phyloP scores from a whole-genome alignment of 257 asterid species.

The Solanum habrochaites region DNA sequence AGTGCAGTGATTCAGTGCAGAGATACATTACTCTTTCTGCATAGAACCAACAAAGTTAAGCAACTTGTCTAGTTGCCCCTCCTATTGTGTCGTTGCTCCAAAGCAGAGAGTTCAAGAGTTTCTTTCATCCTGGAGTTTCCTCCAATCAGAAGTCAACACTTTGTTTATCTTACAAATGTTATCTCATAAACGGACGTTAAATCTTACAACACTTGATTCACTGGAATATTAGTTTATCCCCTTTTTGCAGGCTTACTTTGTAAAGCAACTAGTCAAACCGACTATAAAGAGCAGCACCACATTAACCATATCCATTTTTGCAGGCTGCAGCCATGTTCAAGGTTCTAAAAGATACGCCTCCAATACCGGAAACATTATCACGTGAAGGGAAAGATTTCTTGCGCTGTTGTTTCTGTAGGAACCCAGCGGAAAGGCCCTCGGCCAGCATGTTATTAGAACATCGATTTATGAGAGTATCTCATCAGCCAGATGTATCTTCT shows the following conservation, averaged over 20 bases:
- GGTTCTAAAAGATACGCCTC: constrained; percentile 68
- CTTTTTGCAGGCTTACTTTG: not conserved
- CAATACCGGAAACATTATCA: constrained; percentile 68
- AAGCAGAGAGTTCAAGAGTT: not conserved
- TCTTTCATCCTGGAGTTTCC: not conserved
- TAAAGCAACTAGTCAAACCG: not conserved
- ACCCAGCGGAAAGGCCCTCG: constrained; percentile 78
- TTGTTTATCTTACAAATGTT: not conserved
- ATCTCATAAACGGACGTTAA: not conserved
- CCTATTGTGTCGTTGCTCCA: not conserved
- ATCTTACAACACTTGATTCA: not conserved
- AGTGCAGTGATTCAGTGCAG: not conserved
- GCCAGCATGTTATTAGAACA: constrained; percentile 59
- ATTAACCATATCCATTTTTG: not conserved
- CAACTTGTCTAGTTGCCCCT: not conserved
- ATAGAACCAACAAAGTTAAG: not conserved
- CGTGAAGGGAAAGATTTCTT: constrained; percentile 78
- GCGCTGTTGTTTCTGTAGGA: constrained; percentile 49
- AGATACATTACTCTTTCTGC: not conserved
- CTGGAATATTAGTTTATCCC: not conserved
- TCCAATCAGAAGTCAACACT: not conserved
- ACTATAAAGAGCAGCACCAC: not conserved
- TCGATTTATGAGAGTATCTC: constrained; percentile 41
- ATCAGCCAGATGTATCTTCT: constrained; percentile 21
- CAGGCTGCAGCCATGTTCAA: constrained; percentile 89